phyloP scores from a whole-genome alignment of 2,329 filamentous ascomycete genomes.

The Cordyceps fumosorosea region DNA sequence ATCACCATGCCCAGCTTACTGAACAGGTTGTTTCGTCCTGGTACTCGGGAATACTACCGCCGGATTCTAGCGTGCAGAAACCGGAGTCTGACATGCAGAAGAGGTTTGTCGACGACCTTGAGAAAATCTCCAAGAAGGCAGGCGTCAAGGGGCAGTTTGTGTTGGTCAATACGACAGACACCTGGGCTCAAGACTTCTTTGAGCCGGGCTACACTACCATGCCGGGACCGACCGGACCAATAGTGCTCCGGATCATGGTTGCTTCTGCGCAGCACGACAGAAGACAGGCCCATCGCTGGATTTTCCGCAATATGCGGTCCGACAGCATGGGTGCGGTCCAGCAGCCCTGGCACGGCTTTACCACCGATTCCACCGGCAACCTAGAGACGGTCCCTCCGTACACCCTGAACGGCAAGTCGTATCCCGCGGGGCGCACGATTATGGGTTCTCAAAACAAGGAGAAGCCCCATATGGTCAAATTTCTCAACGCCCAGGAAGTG shows the following conservation, averaged over 20 bases:
- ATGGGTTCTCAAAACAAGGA: constrained; percentile 5
- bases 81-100: not conserved
- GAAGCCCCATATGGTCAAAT: constrained; percentile 19
- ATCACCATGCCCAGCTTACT: constrained; percentile 29
- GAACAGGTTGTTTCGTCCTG: constrained; percentile 20
- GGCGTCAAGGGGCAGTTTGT: not conserved
- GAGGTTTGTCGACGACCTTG: not conserved
- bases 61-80: no score
- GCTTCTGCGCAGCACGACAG: not conserved
- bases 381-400: constrained; percentile 6
- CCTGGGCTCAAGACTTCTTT: constrained; percentile 7
- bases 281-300: not conserved
- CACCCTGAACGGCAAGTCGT: not conserved
- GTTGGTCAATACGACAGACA: not conserved
- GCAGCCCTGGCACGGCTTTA: not conserved
- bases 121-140: not conserved
- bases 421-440: not conserved
- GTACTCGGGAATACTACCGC: not conserved
- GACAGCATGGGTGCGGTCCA: constrained; percentile 2
- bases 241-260: constrained; percentile 8
- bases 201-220: constrained; percentile 8
- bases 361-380: constrained; percentile 2
- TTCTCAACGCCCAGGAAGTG: constrained; percentile 27
- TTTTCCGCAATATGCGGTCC: not conserved
- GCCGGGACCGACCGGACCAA: not conserved